Evolutionary conservation across 2,329 filamentous ascomycete species (phyloP).

Genomic region (Talaromyces amestolkiae): DNA sequence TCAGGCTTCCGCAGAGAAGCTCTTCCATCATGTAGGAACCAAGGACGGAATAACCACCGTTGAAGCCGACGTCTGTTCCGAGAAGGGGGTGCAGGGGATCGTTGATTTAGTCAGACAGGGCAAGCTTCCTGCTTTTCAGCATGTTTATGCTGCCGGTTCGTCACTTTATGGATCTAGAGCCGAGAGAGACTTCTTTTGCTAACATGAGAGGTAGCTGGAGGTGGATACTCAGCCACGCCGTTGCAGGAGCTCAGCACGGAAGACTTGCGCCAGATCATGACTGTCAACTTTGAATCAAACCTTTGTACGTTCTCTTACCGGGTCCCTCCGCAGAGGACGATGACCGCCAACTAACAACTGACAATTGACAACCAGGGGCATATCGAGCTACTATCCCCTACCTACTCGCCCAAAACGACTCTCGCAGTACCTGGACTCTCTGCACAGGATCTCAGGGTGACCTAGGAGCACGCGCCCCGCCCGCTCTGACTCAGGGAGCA

Average conservation of each 20-base stretch:
- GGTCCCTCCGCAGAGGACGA: neutral
- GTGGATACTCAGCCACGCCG: slow-evolving; percentile 1
- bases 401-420: slow-evolving; percentile 3
- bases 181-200: neutral
- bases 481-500: slow-evolving; percentile 12
- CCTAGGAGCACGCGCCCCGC: slow-evolving; percentile 7
- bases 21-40: slow-evolving; percentile 9
- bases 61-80: slow-evolving; percentile 9
- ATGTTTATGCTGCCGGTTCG: slow-evolving; percentile 15
- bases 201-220: neutral
- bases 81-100: slow-evolving; percentile 7
- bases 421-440: slow-evolving; percentile 9
- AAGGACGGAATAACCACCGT: slow-evolving; percentile 10
- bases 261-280: slow-evolving; percentile 12
- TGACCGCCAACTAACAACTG: neutral
- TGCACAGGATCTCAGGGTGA: slow-evolving; percentile 18
- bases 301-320: slow-evolving; percentile 3
- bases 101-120: slow-evolving; percentile 6
- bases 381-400: slow-evolving; percentile 14
- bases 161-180: neutral
- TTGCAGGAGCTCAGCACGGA: slow-evolving; percentile 5
- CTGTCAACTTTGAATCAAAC: slow-evolving; percentile 17
- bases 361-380: slow-evolving; percentile 4
- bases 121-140: slow-evolving; percentile 15
- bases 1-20: slow-evolving; percentile 11